A percentile compares a stretch with the other conserved stretches of the same genome.
phyloP scores from a whole-genome alignment of 345 rosid genomes.

The Reutealis trisperma region DNA sequence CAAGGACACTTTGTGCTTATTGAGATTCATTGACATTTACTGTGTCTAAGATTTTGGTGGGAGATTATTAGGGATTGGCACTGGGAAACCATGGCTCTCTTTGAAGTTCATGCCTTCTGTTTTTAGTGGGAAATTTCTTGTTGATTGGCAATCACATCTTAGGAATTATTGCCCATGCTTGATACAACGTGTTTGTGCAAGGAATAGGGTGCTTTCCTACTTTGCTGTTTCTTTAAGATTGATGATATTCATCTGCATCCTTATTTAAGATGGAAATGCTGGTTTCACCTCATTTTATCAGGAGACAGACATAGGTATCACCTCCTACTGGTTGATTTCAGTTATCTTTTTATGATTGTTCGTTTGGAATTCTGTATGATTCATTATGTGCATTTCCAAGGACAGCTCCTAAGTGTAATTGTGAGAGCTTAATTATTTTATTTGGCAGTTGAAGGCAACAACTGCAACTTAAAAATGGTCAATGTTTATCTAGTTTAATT shows the following conservation, averaged over 20 bases:
- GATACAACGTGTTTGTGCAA: background rate
- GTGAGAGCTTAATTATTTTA: background rate
- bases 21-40: background rate
- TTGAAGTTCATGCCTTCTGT: background rate
- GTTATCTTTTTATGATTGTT: background rate
- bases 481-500: background rate
- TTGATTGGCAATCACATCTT: background rate
- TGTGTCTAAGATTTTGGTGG: background rate
- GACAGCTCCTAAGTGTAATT: background rate
- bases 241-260: background rate
- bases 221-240: background rate
- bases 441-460: background rate
- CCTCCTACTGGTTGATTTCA: background rate
- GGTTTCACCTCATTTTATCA: background rate
- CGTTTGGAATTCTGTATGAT: background rate
- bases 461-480: background rate
- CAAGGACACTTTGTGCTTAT: background rate
- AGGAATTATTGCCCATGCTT: slow-evolving; percentile 5
- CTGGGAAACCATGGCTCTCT: background rate
- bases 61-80: background rate
- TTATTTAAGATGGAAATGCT: background rate
- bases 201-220: background rate
- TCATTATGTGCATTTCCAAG: background rate
- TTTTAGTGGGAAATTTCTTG: background rate
- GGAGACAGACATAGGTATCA: background rate